Evolutionary conservation across 1,284 basidiomycete species (phyloP), one percentile per base, ranked within the genome.

Genomic region (Sporisorium sorghi): DNA sequence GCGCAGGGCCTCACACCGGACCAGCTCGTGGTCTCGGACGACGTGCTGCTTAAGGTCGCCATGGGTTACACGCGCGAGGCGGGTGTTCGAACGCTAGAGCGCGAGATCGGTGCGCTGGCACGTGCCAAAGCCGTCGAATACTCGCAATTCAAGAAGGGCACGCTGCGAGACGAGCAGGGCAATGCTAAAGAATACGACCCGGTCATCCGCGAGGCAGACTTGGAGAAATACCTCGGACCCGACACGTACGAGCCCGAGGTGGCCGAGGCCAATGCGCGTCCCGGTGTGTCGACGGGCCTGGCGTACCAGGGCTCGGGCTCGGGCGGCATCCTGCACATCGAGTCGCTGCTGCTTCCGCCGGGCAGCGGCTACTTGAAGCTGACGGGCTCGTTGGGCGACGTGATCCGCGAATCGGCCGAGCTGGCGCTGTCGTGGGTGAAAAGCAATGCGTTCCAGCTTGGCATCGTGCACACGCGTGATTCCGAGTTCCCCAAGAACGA

Each of bases 281-380:
- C 93, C 0, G 88, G 83, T 59, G 78, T 94, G 19, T 90, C 93
- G 5, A 94, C 93, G 75, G 93, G 93, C 0, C 87, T 95, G 19
- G 93, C 94, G 14, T 94, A 96, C 46, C 92, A 90, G 77, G 93
- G 93, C 3, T 90, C 91, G 85, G 93, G 93, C 2, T 92, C 93
- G 77, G 93, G 94, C 26, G 92, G 91, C 0, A 90, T 94, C 61
- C 79, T 96, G 48, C 91, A 92, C 8, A 91, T 94, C 21, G 92
- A 94, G 86, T 91, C 89, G 42, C 89, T 90, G 28, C 87, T 88
- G 10, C 87, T 93, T 3, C 82, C 83, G 5, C 92, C 92, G 3
- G 92, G 92, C 2, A 85, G 84, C 19, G 92, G 92, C 3, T 85
- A 86, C 73, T 85, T 94, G 77, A 91, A 90, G 85, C 85, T 93